Evolutionary conservation across 371 early-diverging fungal genomes (phyloP).

Genomic region (Mortierella sp.): DNA sequence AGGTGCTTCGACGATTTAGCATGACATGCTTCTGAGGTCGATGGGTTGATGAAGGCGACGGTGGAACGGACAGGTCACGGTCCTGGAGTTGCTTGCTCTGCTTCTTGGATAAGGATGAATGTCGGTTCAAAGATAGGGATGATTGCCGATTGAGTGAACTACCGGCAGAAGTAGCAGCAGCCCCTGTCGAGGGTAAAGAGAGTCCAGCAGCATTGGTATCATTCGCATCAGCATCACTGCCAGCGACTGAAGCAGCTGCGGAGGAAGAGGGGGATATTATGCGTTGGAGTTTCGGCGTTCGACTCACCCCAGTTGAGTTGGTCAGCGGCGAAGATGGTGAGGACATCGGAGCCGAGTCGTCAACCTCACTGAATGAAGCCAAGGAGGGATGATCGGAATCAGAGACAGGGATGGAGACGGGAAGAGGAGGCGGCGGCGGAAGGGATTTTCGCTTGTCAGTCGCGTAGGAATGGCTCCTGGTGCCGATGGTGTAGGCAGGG

Average conservation of each 20-base stretch:
- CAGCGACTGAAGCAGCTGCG: neutral
- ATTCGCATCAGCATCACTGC: neutral
- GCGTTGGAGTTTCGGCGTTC: slow-evolving; percentile 22
- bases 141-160: slow-evolving; percentile 23
- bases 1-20: slow-evolving; percentile 44
- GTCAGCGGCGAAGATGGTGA: slow-evolving; percentile 9
- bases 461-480: slow-evolving; percentile 41
- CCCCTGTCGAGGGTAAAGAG: neutral
- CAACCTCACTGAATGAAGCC: too few species aligned
- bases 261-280: slow-evolving; percentile 3
- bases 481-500: slow-evolving; percentile 44
- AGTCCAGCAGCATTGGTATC: too few species aligned
- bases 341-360: slow-evolving; percentile 12
- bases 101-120: slow-evolving; percentile 39
- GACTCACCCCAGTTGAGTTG: slow-evolving; percentile 8
- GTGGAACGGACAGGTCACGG: slow-evolving; percentile 24
- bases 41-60: slow-evolving; percentile 47
- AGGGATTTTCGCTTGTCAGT: slow-evolving; percentile 26
- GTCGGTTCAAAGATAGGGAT: slow-evolving; percentile 28
- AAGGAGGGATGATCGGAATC: slow-evolving; percentile 6
- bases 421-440: slow-evolving; percentile 9
- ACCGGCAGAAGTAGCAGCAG: neutral
- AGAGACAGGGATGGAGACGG: neutral
- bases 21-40: slow-evolving; percentile 43
- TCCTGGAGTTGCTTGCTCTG: slow-evolving; percentile 16